These are phyloP conservation scores for Eutrema yunnanense DNA, from an alignment of 345 rosid species.

Conservation along the genomic window DNA sequence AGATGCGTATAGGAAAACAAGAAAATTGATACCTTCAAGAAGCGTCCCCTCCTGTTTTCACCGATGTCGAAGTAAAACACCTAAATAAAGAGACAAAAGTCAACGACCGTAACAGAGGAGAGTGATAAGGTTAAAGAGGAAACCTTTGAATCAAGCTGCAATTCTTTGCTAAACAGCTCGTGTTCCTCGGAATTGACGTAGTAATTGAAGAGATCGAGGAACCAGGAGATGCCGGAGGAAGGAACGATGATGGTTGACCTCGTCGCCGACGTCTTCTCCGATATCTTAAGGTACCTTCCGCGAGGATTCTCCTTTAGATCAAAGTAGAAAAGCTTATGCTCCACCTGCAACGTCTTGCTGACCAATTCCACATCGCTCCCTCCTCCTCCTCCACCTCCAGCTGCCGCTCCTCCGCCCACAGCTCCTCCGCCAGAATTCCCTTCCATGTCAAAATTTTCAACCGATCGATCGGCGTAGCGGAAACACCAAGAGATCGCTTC, in stretches of 20 bases:
- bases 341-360: slow-evolving; percentile 95
- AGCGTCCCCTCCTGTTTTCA: slow-evolving; percentile 91
- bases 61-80: slow-evolving; percentile 97
- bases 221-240: slow-evolving; percentile 95
- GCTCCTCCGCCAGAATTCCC: slow-evolving; percentile 45
- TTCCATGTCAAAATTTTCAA: slow-evolving; percentile 35
- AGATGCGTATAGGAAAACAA: not conserved
- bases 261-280: slow-evolving; percentile 98
- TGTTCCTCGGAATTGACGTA: slow-evolving; percentile 86
- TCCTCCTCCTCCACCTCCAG: slow-evolving; percentile 39
- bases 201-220: slow-evolving; percentile 95
- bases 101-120: slow-evolving; percentile 9
- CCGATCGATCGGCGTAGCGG: not conserved
- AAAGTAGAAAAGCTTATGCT: slow-evolving; percentile 94
- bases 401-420: not conserved
- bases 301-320: slow-evolving; percentile 97
- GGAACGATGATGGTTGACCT: slow-evolving; percentile 99
- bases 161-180: slow-evolving; percentile 87
- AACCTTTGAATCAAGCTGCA: slow-evolving; percentile 96
- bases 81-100: slow-evolving; percentile 31
- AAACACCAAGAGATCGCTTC: not conserved
- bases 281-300: slow-evolving; percentile 89
- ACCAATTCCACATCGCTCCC: slow-evolving; percentile 79
- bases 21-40: slow-evolving; percentile 59
- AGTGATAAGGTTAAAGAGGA: not conserved